Base-by-base conservation (phyloP, 176 grass and related monocot genomes). In the Elaeis guineensis region DNA sequence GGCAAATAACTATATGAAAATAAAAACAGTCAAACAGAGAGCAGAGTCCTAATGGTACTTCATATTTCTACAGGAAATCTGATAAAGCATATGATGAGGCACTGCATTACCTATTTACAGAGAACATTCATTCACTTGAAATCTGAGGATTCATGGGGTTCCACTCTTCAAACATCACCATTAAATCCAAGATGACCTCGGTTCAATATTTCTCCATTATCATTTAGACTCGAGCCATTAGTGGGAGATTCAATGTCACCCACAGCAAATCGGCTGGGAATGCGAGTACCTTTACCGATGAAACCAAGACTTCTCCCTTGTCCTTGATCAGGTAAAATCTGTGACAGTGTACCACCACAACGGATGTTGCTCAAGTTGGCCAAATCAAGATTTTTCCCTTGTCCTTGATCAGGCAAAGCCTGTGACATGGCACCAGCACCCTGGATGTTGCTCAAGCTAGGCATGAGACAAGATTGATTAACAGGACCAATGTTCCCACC, bases 231-330 rank as follows among this genome's bases (percentile, higher is more conserved):
- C 49, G 85, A 80, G 67, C 75, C 81, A 80, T 83, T 93, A 60
- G 78, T 83, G 64, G 88, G 82, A 72, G 85, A 93, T 69, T 93
- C 88, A 26, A 89, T 78, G 59, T 98, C 94, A 83, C 89, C 79
- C 57, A 89, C 74, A 16, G 85, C 82, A 92, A 98, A 98, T 21
- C 84, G 84, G 70, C 82, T 89, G 4, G 94, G 82, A 30, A 93
- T 80, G 65, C 79, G 89, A 54, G 88, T 89, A 64, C 88, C 82
- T 83, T 98, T 98, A 57, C 94, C 88, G 49, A 93, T 88, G 89
- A 98, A 98, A 16, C 88, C 88, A 74, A 89, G 81, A 81, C 67
- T 85, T 55, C 71, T 85, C 65, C 77, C 89, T 77, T 78, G 79
- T n/a, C 66, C 73, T 77, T 86, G 81, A 71, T 79, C 81, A 62